phyloP scores from a whole-genome alignment of 352 stramenopile species.

The Sclerospora graminicola region DNA sequence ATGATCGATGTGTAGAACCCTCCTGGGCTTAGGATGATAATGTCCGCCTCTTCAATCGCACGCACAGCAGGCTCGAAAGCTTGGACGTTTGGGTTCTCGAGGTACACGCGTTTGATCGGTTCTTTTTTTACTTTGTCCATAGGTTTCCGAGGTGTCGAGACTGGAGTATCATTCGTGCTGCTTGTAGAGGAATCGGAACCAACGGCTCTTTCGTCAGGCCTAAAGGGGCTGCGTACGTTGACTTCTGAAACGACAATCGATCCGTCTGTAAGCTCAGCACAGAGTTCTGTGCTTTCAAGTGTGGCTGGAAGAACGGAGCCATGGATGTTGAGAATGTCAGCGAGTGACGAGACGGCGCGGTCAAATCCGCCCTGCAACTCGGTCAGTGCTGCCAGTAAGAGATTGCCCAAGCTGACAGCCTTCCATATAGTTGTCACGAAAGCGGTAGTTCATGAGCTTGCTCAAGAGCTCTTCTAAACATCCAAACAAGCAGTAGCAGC shows the following conservation, averaged over 20 bases:
- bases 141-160: conserved; percentile 12
- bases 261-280: conserved; percentile 61
- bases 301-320: conserved; percentile 72
- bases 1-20: conserved; percentile 86
- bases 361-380: conserved; percentile 78
- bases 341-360: conserved; percentile 68
- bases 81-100: conserved; percentile 60
- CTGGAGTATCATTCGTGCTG: conserved; percentile 12
- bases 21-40: conserved; percentile 72
- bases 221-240: conserved; percentile 63
- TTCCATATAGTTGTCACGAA: conserved; percentile 84
- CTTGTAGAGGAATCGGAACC: conserved; percentile 11
- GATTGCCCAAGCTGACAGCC: conserved; percentile 74
- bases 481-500: background rate
- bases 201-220: conserved; percentile 20
- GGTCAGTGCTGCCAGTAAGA: conserved; percentile 69
- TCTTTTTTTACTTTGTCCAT: conserved; percentile 35
- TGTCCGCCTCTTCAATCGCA: conserved; percentile 77
- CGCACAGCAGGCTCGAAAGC: conserved; percentile 65
- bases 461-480: conserved; percentile 71
- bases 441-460: conserved; percentile 85
- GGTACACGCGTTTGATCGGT: conserved; percentile 73
- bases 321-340: conserved; percentile 80
- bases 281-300: conserved; percentile 76
- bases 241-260: conserved; percentile 71